Percentiles rank a stretch among this genome's conserved stretches.
Conservation (phyloP, 805 yeast genomes). For the Candida dajiaensis region DNA sequence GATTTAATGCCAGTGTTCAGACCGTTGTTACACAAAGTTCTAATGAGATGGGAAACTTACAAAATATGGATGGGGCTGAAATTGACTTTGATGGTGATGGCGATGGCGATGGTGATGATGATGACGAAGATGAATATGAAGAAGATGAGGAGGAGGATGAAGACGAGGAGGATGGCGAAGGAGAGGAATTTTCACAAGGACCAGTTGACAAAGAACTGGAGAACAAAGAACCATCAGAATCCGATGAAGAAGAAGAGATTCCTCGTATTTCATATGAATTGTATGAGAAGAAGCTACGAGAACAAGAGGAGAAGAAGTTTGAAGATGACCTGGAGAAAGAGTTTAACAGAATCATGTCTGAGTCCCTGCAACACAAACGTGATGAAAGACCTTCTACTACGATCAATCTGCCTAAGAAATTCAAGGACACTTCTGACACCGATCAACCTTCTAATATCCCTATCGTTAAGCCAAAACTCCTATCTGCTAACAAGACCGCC, state of each 20-base stretch:
- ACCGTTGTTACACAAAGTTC: background rate
- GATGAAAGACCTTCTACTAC: conserved; percentile 3
- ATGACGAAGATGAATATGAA: conserved; percentile 12
- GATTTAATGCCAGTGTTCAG: conserved; percentile 30
- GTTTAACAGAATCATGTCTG: conserved; percentile 45
- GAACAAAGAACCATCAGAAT: background rate
- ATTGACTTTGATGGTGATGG: conserved; percentile 29
- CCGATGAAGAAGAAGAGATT: conserved; percentile 20
- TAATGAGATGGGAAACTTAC: conserved; percentile 7
- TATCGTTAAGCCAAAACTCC: conserved; percentile 17
- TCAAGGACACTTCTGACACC: background rate
- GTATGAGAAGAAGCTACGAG: conserved; percentile 30
- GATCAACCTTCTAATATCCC: background rate
- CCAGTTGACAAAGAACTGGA: background rate
- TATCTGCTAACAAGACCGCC: conserved; percentile 22
- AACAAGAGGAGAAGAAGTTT: conserved; percentile 39
- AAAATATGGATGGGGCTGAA: conserved; percentile 19
- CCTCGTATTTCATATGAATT: conserved; percentile 32
- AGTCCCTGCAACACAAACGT: conserved; percentile 35
- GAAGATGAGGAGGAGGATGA: conserved; percentile 25
- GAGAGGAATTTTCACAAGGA: conserved; percentile 7
- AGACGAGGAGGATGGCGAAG: conserved; percentile 15
- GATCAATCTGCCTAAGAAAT: conserved; percentile 14
- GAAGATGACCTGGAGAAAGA: conserved; percentile 52
- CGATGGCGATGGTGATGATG: conserved; percentile 19